Conservation (phyloP, 257 asterid genomes). For the Misopates orontium region DNA sequence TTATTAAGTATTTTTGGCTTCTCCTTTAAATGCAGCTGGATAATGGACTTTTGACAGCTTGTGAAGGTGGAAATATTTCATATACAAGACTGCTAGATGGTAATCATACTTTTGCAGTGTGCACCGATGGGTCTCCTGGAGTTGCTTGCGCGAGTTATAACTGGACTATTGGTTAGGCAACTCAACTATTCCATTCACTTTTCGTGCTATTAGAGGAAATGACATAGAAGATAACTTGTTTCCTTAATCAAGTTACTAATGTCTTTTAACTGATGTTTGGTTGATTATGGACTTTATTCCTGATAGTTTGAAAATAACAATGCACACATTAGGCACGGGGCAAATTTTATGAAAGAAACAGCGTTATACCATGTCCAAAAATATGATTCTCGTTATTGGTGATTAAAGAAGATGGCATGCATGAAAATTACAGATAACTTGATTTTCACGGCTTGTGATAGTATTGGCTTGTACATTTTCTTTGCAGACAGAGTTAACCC, state of each 20-base stretch:
- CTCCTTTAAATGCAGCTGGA: constrained; percentile 62
- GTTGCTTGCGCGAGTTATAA: constrained; percentile 62
- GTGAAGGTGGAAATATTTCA: constrained; percentile 50
- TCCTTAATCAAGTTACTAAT: neutral
- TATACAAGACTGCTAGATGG: constrained; percentile 62
- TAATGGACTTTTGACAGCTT: constrained; percentile 46
- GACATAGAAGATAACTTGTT: neutral
- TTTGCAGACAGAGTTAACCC: constrained; percentile 79
- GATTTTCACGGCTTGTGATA: too few species aligned
- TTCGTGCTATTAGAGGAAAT: neutral
- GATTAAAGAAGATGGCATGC: too few species aligned
- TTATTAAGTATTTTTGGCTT: constrained; percentile 19
- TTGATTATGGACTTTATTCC: neutral
- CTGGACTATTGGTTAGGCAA: constrained; percentile 75
- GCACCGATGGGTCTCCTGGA: constrained; percentile 54
- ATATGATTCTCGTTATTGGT: neutral
- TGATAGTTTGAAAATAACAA: neutral
- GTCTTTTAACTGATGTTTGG: neutral
- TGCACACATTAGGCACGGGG: neutral
- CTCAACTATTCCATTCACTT: neutral
- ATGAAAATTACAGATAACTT: too few species aligned
- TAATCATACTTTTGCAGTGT: constrained; percentile 72
- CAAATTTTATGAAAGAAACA: too few species aligned
- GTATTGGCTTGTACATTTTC: constrained; percentile 17
- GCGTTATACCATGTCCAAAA: neutral